Evolutionary conservation across 1,284 basidiomycete genomes (phyloP).

Genomic region (Fomitopsis palustris): DNA sequence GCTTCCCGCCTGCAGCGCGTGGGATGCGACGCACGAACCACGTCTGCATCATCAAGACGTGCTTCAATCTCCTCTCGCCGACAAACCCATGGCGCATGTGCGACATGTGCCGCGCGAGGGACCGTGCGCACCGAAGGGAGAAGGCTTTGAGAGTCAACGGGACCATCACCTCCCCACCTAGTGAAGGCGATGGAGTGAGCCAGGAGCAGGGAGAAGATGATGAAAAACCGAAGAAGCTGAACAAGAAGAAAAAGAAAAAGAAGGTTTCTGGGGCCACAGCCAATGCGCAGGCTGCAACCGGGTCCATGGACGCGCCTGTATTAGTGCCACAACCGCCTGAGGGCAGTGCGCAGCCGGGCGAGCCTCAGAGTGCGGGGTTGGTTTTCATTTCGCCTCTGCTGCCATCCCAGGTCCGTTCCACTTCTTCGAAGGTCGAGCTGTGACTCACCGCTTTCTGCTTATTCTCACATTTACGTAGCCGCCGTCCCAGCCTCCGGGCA

Average conservation of each 20-base stretch:
- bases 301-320: not conserved
- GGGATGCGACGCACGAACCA: conserved; percentile 33
- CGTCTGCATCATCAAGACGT: conserved; percentile 38
- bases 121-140: conserved; percentile 29
- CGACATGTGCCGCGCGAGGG: conserved; percentile 36
- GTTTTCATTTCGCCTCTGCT: conserved; percentile 22
- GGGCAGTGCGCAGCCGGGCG: not conserved
- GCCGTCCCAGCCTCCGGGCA: not conserved
- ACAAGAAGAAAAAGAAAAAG: conserved; percentile 17
- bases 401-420: not conserved
- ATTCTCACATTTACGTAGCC: not conserved
- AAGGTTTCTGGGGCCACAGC: not conserved
- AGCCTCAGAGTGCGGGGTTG: conserved; percentile 1
- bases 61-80: conserved; percentile 41
- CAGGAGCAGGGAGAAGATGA: not conserved
- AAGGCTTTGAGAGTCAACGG: conserved; percentile 28
- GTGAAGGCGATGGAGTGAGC: conserved; percentile 3
- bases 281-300: not conserved
- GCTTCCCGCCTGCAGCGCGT: conserved; percentile 29
- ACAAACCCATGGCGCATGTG: conserved; percentile 44
- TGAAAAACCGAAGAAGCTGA: conserved; percentile 4
- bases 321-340: not conserved
- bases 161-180: conserved; percentile 11
- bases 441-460: not conserved
- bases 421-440: too few species aligned